Evolutionary conservation across 169 alveolate genomes (phyloP).

Genomic region (Eimeria maxima): DNA sequence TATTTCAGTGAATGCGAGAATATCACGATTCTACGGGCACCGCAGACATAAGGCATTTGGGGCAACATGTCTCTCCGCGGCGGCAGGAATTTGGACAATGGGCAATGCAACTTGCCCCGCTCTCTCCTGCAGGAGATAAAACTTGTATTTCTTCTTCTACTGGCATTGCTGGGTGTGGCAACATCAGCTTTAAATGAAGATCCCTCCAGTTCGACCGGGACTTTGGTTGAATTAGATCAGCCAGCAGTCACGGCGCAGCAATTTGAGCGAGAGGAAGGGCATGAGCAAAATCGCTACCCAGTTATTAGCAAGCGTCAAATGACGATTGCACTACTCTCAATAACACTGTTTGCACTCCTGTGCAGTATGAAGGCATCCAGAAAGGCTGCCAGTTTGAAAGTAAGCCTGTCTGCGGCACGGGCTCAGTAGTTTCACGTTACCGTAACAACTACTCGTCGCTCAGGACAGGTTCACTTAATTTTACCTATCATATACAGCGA

Average conservation of each 20-base stretch:
- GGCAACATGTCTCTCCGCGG: constrained; percentile 14
- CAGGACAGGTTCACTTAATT: background rate
- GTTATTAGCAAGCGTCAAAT: background rate
- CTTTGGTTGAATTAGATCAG: background rate
- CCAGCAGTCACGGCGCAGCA: background rate
- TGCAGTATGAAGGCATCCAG: background rate
- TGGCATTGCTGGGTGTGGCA: background rate
- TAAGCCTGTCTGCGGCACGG: background rate
- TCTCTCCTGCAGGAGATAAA: background rate
- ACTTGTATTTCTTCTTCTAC: background rate
- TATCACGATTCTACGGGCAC: background rate
- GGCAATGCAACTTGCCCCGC: background rate
- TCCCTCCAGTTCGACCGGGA: background rate
- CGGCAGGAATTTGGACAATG: background rate
- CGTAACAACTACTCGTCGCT: background rate
- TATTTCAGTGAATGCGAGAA: background rate
- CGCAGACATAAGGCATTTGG: background rate
- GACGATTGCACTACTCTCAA: background rate
- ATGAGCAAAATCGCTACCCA: background rate
- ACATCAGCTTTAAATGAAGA: background rate
- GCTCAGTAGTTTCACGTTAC: background rate
- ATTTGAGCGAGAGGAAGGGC: background rate
- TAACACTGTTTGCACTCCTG: background rate
- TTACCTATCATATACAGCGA: background rate
- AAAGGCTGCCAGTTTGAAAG: background rate